A percentile compares a stretch with the other conserved stretches of the same genome.
Conservation (phyloP, 108 stramenopile species). For the Epithemia pelagica region DNA sequence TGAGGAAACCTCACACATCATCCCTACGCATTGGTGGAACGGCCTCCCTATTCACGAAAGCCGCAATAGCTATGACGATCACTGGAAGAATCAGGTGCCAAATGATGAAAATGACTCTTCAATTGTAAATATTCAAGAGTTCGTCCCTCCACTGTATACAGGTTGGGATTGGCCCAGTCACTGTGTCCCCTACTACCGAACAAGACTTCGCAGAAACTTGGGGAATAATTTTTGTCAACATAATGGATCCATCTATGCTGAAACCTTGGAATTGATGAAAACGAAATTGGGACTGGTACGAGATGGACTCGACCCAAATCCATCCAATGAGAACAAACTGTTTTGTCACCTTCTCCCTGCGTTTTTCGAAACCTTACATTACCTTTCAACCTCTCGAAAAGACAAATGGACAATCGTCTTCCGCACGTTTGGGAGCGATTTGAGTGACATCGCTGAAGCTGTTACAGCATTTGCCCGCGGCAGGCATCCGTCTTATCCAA, state of each 20-base stretch:
- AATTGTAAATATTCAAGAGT: background rate
- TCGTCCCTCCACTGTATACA: conserved; percentile 63
- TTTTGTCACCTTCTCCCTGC: conserved; percentile 58
- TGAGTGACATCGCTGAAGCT: conserved; percentile 44
- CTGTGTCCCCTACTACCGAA: conserved; percentile 77
- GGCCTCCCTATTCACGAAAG: conserved; percentile 34
- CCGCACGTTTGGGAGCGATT: conserved; percentile 77
- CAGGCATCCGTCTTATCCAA: conserved; percentile 62
- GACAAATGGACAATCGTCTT: conserved; percentile 47
- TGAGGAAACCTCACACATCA: conserved; percentile 28
- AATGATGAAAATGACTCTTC: background rate
- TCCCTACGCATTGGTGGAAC: conserved; percentile 83
- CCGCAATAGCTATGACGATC: conserved; percentile 4
- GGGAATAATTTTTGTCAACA: conserved; percentile 51
- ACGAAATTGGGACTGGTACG: background rate
- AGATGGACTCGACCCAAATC: background rate
- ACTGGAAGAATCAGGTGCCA: background rate
- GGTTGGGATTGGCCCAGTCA: conserved; percentile 63
- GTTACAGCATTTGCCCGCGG: conserved; percentile 66
- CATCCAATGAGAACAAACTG: background rate
- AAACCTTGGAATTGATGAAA: conserved; percentile 16
- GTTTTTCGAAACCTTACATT: conserved; percentile 54
- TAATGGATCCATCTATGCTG: conserved; percentile 50
- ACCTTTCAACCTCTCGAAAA: background rate
- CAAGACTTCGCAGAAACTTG: conserved; percentile 33